Conservation (phyloP, 2,329 filamentous ascomycete genomes). For the Fusarium sp. region DNA sequence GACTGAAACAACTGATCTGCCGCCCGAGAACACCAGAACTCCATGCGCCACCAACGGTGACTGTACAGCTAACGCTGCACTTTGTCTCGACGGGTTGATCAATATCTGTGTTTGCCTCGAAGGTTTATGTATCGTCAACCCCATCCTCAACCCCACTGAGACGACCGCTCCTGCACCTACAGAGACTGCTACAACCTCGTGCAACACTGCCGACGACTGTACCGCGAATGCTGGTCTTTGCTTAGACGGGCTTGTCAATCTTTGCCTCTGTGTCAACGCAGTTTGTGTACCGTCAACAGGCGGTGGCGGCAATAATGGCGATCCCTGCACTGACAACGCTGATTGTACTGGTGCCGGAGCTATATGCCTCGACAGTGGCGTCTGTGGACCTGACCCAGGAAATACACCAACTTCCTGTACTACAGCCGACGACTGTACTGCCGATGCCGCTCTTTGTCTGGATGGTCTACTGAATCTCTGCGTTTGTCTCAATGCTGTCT, state of each 20-base stretch:
- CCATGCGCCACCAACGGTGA: not conserved
- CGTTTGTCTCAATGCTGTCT: not conserved
- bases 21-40: not conserved
- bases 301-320: not conserved
- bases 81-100: not conserved
- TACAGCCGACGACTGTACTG: not conserved
- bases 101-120: not conserved
- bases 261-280: not conserved
- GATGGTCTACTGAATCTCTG: not conserved
- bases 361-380: not conserved
- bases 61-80: not conserved
- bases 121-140: not conserved
- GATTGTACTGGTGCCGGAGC: not conserved
- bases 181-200: not conserved
- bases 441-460: not conserved
- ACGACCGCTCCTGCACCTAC: not conserved
- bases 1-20: not conserved
- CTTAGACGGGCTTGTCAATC: not conserved
- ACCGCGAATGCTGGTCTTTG: not conserved
- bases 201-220: not conserved
- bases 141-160: not conserved
- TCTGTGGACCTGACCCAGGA: not conserved
- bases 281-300: not conserved
- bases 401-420: not conserved
- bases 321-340: not conserved